Evolutionary conservation across 73 alveolate genomes (phyloP).

Genomic region (Paramecium caudatum): DNA sequence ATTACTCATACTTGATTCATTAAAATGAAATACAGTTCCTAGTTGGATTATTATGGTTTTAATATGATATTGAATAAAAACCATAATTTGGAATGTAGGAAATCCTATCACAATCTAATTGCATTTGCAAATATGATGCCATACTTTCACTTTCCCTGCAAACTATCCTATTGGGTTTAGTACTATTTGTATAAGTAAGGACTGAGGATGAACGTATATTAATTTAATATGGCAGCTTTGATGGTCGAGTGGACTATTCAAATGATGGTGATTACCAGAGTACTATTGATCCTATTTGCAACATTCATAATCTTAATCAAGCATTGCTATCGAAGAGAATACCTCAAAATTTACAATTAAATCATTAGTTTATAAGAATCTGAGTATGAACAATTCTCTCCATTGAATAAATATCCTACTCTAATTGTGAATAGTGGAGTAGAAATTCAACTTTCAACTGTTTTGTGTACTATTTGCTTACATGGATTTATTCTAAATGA

Average conservation of each 20-base stretch:
- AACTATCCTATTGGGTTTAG: neutral
- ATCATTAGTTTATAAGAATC: slow-evolving; percentile 11
- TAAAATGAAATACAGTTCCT: slow-evolving; percentile 5
- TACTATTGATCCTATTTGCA: neutral
- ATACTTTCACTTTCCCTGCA: neutral
- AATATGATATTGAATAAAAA: slow-evolving; percentile 30
- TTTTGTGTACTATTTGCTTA: slow-evolving; percentile 56
- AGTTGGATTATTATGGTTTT: slow-evolving; percentile 43
- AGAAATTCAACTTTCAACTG: neutral
- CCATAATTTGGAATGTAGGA: neutral
- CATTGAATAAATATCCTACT: slow-evolving; percentile 2
- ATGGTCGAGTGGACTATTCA: neutral
- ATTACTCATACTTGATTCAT: slow-evolving; percentile 8
- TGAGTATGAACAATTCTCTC: slow-evolving; percentile 45
- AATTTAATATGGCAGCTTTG: slow-evolving; percentile 5
- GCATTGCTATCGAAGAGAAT: slow-evolving; percentile 9
- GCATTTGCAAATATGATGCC: neutral
- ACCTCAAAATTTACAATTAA: neutral
- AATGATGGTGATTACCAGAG: neutral
- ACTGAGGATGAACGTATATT: neutral
- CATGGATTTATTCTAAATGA: slow-evolving; percentile 55
- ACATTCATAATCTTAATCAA: neutral
- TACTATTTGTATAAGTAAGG: neutral
- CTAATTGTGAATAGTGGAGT: neutral
- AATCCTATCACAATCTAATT: neutral